Conservation (phyloP, 2,329 filamentous ascomycete genomes). For the Colletotrichum sp. region DNA sequence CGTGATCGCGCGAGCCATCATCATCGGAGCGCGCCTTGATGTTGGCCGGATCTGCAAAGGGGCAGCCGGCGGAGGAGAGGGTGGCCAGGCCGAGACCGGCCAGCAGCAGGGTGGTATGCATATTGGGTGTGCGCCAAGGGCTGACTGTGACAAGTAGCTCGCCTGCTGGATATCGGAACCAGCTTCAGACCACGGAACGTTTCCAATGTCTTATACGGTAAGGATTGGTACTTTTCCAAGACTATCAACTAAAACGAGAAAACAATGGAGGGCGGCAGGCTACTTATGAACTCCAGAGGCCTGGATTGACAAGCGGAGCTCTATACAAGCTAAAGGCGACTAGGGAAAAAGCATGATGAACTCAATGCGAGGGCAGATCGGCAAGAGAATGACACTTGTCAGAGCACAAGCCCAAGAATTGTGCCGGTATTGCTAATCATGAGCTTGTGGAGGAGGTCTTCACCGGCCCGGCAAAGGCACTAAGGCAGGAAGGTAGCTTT, state of each 20-base stretch:
- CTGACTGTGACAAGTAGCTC: not conserved
- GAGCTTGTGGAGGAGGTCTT: constrained; percentile 1
- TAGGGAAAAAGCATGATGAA: not conserved
- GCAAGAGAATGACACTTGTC: not conserved
- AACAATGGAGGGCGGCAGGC: not conserved
- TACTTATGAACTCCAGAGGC: constrained; percentile 5
- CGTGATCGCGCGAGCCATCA: constrained; percentile 33
- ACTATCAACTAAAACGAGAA: not conserved
- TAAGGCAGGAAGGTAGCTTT: not conserved
- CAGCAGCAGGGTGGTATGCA: constrained; percentile 21
- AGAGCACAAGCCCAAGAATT: not conserved
- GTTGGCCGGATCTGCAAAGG: constrained; percentile 33
- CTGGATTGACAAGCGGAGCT: not conserved
- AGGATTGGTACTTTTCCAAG: not conserved
- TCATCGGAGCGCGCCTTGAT: constrained; percentile 8
- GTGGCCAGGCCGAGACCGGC: constrained; percentile 27
- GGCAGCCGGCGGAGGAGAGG: constrained; percentile 31
- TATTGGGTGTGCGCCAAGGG: not conserved
- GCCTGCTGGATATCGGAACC: not conserved
- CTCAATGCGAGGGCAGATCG: not conserved
- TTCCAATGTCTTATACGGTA: not conserved
- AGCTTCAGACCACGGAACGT: not conserved
- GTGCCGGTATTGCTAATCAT: not conserved
- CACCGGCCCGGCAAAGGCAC: not conserved
- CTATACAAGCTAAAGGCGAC: not conserved